These are phyloP conservation scores for Oryza nivara DNA, from an alignment of 176 grass and related monocot genomes.

Conservation along the genomic window DNA sequence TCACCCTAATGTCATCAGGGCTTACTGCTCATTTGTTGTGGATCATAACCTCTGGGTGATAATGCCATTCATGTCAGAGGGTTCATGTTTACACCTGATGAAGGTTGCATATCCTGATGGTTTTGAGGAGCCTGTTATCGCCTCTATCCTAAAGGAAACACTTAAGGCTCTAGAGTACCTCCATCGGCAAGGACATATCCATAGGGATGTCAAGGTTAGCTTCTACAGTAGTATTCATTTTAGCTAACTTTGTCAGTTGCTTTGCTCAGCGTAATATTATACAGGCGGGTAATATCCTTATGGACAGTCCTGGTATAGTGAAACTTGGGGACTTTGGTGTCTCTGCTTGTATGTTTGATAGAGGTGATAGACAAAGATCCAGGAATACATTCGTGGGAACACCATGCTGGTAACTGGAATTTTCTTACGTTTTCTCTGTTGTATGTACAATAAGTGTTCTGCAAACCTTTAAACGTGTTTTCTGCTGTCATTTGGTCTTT, in stretches of 20 bases:
- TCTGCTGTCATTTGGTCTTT: neutral
- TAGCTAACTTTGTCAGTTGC: neutral
- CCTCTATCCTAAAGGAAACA: constrained; percentile 92
- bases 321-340: constrained; percentile 99
- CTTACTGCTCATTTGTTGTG: constrained; percentile 90
- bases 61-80: constrained; percentile 97
- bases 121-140: constrained; percentile 83
- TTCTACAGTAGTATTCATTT: neutral
- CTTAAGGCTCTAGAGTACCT: constrained; percentile 92
- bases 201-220: constrained; percentile 90
- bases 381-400: constrained; percentile 98
- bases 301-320: constrained; percentile 70
- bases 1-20: constrained; percentile 89
- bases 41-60: constrained; percentile 87
- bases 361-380: constrained; percentile 87
- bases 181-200: constrained; percentile 94
- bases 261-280: constrained; percentile 10
- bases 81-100: constrained; percentile 97
- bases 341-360: constrained; percentile 94
- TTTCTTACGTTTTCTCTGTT: constrained; percentile 9
- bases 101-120: constrained; percentile 86
- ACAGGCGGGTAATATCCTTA: constrained; percentile 96
- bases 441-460: neutral
- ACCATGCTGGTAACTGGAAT: constrained; percentile 73
- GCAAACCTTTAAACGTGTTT: neutral